Evolutionary conservation across 139 green algal genomes (phyloP), one percentile per base, ranked within the genome.

Genomic region (Coelastrella sp.): DNA sequence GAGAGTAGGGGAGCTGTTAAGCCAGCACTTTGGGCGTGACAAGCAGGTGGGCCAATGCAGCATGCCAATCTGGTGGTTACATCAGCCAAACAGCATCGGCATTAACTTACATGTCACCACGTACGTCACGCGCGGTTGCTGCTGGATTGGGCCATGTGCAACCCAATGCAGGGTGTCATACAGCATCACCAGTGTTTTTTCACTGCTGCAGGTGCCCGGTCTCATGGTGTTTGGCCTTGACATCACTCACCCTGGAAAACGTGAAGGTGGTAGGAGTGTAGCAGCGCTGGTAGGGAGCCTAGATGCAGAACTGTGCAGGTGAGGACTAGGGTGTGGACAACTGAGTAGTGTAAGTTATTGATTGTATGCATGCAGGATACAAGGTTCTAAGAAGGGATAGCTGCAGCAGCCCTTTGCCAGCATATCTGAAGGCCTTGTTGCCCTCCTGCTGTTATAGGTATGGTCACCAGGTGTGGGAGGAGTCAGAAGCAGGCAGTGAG

Each of bases 151-250:
- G n/a, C n/a, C n/a, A n/a, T n/a, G n/a, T n/a, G n/a, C n/a, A n/a
- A n/a, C n/a, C n/a, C n/a, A n/a, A n/a, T n/a, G n/a, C n/a, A n/a
- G n/a, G n/a, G n/a, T 53, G 45, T 11, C 11, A 11, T 53, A 11
- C 11, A 53, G 8, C 11, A 21, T 53, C 11, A 21, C 8, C 11
- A 53, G 45, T 11, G 45, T 53, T 5, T 51, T 59, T 1, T 32
- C 9, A 19, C 35, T 34, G 19, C 64, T 78, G 41, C 41, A 78
- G 69, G 69, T 38, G 4, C 41, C 69, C 51, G 86, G 88, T 38
- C 91, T 94, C 78, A 96, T 95, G 88, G 64, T 95, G 34, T 81
- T 95, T 30, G 92, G 90, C 40, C 88, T 89, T 30, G 92, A 96
- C 72, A 79, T 96, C 1, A 94, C 90, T 0, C 92, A 96, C 88